These are phyloP conservation scores for Lactarius hatsudake DNA, from an alignment of 768 basidiomycete species.

Conservation along the genomic window DNA sequence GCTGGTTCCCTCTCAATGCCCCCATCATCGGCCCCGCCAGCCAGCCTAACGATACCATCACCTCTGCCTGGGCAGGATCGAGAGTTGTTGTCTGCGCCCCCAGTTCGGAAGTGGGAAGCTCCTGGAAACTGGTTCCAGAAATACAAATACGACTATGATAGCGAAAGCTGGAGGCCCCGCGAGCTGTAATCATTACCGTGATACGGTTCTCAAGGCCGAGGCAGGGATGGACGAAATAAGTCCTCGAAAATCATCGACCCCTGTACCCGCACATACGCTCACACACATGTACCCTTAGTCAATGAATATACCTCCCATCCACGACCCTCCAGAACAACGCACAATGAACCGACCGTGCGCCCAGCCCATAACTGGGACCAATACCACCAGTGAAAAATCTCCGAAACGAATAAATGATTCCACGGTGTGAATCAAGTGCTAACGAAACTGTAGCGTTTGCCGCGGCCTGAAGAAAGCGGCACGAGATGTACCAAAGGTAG, in stretches of 20 bases:
- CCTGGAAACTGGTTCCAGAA: neutral
- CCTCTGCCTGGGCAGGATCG: neutral
- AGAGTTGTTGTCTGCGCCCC: neutral
- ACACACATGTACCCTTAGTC: neutral
- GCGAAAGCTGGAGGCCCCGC: neutral
- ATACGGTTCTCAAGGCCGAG: neutral
- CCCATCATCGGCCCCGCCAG: neutral
- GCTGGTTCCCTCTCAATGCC: neutral
- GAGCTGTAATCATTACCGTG: neutral
- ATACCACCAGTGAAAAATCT: neutral
- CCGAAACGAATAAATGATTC: neutral
- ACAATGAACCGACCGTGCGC: neutral
- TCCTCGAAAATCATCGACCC: neutral
- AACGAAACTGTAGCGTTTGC: neutral
- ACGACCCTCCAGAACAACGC: neutral
- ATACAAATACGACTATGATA: neutral
- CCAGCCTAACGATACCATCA: neutral
- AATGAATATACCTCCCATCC: neutral
- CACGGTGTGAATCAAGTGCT: neutral
- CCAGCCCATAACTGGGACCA: neutral
- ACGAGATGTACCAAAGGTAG: constrained; percentile 10
- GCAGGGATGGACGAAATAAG: neutral
- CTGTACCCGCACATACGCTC: neutral
- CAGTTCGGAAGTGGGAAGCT: neutral
- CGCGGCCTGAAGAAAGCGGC: neutral